These are phyloP conservation scores for Eucommia ulmoides DNA, from an alignment of 257 asterid species.

Conservation along the genomic window DNA sequence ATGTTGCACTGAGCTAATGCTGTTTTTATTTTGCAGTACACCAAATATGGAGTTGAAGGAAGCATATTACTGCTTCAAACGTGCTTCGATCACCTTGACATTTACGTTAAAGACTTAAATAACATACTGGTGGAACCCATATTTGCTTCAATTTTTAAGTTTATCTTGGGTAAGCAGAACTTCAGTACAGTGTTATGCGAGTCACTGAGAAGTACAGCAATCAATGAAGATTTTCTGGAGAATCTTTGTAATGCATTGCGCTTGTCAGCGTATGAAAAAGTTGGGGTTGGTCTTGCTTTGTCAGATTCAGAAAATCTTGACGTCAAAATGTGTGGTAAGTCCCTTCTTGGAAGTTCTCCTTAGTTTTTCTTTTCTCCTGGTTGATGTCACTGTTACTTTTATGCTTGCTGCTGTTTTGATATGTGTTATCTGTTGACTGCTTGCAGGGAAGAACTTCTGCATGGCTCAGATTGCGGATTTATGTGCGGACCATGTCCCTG, in stretches of 20 bases:
- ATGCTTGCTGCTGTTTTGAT: too few species aligned
- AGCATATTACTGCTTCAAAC: constrained; percentile 63
- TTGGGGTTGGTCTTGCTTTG: constrained; percentile 81
- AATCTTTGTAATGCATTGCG: constrained; percentile 49
- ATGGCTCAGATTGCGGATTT: constrained; percentile 67
- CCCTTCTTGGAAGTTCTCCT: constrained; percentile 6
- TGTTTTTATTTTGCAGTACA: constrained; percentile 32
- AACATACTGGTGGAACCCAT: constrained; percentile 47
- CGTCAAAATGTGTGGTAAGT: constrained; percentile 71
- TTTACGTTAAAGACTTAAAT: constrained; percentile 48
- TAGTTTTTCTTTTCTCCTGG: neutral
- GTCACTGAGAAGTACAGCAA: constrained; percentile 37
- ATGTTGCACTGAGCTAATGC: neutral
- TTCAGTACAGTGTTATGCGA: constrained; percentile 65
- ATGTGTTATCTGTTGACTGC: neutral
- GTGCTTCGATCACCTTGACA: constrained; percentile 54
- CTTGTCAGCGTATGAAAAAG: constrained; percentile 54
- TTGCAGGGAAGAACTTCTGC: constrained; percentile 86
- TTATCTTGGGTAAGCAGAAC: constrained; percentile 64
- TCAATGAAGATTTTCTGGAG: constrained; percentile 62
- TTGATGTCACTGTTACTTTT: too few species aligned
- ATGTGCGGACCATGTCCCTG: constrained; percentile 34
- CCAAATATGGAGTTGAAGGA: constrained; percentile 57
- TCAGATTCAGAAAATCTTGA: constrained; percentile 63
- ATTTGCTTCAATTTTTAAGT: constrained; percentile 53